A percentile compares a stretch with the other conserved stretches of the same genome.
Evolutionary conservation across 73 alveolate genomes (phyloP).

Genomic region (Tetrahymena elliotti): DNA sequence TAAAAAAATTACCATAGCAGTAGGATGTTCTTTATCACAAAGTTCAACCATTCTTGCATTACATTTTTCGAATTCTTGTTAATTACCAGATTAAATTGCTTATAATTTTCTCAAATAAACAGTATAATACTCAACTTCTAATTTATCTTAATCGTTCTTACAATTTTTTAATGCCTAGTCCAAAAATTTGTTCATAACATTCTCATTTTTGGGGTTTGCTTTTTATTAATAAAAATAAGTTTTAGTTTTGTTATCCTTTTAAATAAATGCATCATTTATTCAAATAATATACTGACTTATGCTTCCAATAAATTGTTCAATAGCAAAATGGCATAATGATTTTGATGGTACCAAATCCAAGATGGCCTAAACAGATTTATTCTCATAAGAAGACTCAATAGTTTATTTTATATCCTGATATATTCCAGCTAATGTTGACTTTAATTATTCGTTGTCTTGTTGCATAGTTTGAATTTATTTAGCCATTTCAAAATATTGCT

Average conservation of each 20-base stretch:
- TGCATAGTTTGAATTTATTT: constrained; percentile 8
- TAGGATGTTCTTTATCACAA: neutral
- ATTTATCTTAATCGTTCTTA: neutral
- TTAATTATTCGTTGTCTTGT: constrained; percentile 19
- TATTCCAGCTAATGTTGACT: neutral
- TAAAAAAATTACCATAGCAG: neutral
- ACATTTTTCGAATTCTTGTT: constrained; percentile 13
- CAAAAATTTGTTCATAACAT: constrained; percentile 14
- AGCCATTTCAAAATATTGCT: constrained; percentile 7
- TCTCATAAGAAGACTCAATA: constrained; percentile 11
- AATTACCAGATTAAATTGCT: constrained; percentile 18
- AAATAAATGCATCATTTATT: neutral
- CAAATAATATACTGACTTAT: constrained; percentile 5
- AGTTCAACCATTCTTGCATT: constrained; percentile 10
- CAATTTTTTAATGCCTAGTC: constrained; percentile 14
- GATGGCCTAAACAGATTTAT: constrained; percentile 5
- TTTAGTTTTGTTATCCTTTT: neutral
- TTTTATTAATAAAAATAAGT: neutral
- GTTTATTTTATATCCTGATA: constrained; percentile 18
- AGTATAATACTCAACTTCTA: constrained; percentile 10
- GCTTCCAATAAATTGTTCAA: constrained; percentile 31
- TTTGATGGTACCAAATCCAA: constrained; percentile 9
- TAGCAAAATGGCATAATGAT: constrained; percentile 24
- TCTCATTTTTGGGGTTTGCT: constrained; percentile 36
- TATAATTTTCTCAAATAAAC: constrained; percentile 7